Evolutionary conservation across 225 moss, liverwort and hornwort genomes (phyloP).

Genomic region (Sphagnum contortum): DNA sequence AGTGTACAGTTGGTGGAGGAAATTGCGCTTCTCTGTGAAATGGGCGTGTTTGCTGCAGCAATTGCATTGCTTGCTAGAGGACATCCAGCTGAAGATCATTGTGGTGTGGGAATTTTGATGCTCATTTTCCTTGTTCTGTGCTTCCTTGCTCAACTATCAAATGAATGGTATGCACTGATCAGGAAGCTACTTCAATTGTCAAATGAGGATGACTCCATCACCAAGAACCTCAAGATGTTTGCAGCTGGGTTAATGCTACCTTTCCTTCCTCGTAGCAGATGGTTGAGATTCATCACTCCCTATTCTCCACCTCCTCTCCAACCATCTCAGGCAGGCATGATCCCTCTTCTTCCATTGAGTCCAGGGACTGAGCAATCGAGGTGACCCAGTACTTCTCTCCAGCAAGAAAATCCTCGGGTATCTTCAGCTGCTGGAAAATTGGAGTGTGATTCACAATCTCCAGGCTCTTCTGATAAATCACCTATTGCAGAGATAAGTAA

Average conservation of each 20-base stretch:
- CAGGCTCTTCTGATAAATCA: too few species aligned
- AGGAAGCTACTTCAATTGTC: conserved; percentile 68
- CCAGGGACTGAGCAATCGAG: conserved; percentile 17
- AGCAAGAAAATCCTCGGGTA: conserved; percentile 13
- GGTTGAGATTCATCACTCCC: conserved; percentile 35
- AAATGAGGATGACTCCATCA: conserved; percentile 55
- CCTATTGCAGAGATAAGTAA: too few species aligned
- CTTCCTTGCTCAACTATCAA: conserved; percentile 76
- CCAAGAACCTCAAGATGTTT: conserved; percentile 35
- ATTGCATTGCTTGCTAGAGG: conserved; percentile 41
- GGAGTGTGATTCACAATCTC: too few species aligned
- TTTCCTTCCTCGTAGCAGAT: conserved; percentile 54
- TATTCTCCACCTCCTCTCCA: conserved; percentile 1
- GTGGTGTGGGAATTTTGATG: conserved; percentile 52
- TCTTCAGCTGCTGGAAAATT: conserved; percentile 1
- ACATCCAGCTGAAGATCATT: conserved; percentile 42
- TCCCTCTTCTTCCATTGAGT: conserved; percentile 15
- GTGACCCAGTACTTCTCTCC: conserved; percentile 23
- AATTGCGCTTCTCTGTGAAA: conserved; percentile 75
- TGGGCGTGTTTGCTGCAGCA: conserved; percentile 57
- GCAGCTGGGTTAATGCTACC: conserved; percentile 55
- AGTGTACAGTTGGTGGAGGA: conserved; percentile 83
- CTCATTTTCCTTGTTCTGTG: conserved; percentile 57
- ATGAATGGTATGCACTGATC: conserved; percentile 93
- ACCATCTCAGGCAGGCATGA: conserved; percentile 13